These are phyloP conservation scores for Penicillium sumatraense DNA, from an alignment of 2,329 filamentous ascomycete genomes.

Conservation along the genomic window DNA sequence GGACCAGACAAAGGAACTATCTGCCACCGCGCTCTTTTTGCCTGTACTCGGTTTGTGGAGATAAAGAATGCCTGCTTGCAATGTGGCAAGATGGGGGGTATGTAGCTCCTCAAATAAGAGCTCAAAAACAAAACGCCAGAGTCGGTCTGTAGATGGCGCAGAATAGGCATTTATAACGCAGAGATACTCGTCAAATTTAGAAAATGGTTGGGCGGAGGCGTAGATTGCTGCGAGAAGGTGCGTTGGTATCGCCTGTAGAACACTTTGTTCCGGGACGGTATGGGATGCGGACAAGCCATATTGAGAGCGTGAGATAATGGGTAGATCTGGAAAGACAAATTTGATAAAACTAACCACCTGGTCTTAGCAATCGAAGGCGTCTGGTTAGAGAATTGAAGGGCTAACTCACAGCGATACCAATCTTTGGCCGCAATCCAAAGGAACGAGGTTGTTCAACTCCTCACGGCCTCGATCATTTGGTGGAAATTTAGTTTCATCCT, in stretches of 20 bases:
- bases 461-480: neutral
- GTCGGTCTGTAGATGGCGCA: conserved; percentile 14
- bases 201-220: conserved; percentile 30
- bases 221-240: conserved; percentile 34
- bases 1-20: conserved; percentile 36
- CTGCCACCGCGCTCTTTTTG: conserved; percentile 23
- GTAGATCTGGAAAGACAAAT: conserved; percentile 28
- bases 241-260: conserved; percentile 16
- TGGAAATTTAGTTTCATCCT: conserved; percentile 12
- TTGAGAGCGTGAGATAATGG: conserved; percentile 27
- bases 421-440: conserved; percentile 13
- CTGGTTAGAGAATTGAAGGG: neutral
- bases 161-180: conserved; percentile 23
- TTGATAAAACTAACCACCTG: conserved; percentile 19
- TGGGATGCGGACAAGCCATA: conserved; percentile 9
- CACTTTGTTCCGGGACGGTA: conserved; percentile 4
- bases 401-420: conserved; percentile 17
- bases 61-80: conserved; percentile 32
- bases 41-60: conserved; percentile 22
- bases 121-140: conserved; percentile 28
- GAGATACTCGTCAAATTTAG: conserved; percentile 25
- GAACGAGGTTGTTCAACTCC: conserved; percentile 14
- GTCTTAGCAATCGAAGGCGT: neutral
- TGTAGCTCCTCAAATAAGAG: conserved; percentile 28
- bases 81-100: conserved; percentile 26